Evolutionary conservation across 805 yeast species (phyloP).

Genomic region (Cyberlindnera misumaiensis): DNA sequence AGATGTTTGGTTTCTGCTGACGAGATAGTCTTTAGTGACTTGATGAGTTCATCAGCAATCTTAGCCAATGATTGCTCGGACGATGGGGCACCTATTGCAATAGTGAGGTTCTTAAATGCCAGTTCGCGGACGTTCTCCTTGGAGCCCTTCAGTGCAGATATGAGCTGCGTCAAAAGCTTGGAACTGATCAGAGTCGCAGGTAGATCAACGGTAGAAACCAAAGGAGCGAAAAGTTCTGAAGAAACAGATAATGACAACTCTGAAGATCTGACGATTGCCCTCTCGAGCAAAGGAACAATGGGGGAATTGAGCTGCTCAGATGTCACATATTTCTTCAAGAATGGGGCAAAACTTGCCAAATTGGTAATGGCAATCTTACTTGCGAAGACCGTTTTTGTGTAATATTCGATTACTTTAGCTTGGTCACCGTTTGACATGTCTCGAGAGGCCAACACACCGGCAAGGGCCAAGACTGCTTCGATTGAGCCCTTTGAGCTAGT

Average conservation of each 20-base stretch:
- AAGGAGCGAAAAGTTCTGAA: constrained; percentile 37
- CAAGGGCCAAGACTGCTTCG: constrained; percentile 29
- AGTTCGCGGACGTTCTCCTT: constrained; percentile 53
- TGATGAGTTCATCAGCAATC: constrained; percentile 47
- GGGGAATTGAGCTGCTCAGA: constrained; percentile 30
- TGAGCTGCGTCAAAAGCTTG: constrained; percentile 44
- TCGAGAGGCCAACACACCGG: constrained; percentile 29
- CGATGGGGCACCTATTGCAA: constrained; percentile 29
- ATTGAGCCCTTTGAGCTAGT: constrained; percentile 23
- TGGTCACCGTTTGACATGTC: constrained; percentile 19
- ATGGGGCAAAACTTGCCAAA: constrained; percentile 35
- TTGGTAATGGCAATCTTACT: constrained; percentile 37
- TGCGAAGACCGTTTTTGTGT: constrained; percentile 36
- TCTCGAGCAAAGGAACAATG: constrained; percentile 60
- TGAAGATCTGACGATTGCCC: constrained; percentile 70
- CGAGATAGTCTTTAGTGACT: constrained; percentile 50
- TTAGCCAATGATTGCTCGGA: constrained; percentile 24
- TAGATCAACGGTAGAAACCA: constrained; percentile 33
- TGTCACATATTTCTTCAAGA: constrained; percentile 37
- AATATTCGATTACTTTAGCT: constrained; percentile 20
- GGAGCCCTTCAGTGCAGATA: constrained; percentile 58
- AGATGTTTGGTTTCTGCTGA: constrained; percentile 60
- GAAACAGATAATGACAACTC: constrained; percentile 60
- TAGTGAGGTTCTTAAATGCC: constrained; percentile 20
- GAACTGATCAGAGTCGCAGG: constrained; percentile 33